These are phyloP conservation scores for Warburgia ugandensis DNA, from an alignment of 164 flowering plant species.

Conservation along the genomic window DNA sequence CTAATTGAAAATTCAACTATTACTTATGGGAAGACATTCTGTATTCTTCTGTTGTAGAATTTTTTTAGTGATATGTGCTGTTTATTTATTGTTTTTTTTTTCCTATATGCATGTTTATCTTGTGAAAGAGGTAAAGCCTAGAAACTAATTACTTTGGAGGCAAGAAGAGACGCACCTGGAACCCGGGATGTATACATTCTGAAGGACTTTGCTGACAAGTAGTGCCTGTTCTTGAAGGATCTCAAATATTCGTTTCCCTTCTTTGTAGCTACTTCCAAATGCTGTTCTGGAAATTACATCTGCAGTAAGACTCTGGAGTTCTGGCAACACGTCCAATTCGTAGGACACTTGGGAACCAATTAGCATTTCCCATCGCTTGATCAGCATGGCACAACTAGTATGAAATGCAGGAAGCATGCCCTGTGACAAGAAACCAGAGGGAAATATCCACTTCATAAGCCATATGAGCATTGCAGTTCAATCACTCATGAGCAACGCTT, in stretches of 20 bases:
- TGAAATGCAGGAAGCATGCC: constrained; percentile 34
- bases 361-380: constrained; percentile 30
- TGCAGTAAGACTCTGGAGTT: constrained; percentile 28
- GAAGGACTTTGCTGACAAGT: constrained; percentile 23
- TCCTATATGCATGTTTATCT: no score
- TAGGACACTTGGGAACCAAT: constrained; percentile 13
- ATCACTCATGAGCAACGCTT: no score
- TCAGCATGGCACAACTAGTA: constrained; percentile 23
- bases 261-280: constrained; percentile 45
- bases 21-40: no score
- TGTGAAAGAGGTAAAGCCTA: no score
- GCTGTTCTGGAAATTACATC: constrained; percentile 47
- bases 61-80: no score
- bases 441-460: no score
- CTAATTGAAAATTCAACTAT: no score
- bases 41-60: no score
- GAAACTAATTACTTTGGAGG: no score
- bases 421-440: no score
- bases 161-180: constrained; percentile 31
- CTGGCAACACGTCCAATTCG: constrained; percentile 45
- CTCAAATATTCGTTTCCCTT: constrained; percentile 42
- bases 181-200: constrained; percentile 35
- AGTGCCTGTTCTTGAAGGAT: constrained; percentile 30
- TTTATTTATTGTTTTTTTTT: no score
- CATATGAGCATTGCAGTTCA: no score